Evolutionary conservation across 2,329 filamentous ascomycete genomes (phyloP), one percentile per base, ranked within the genome.

Genomic region (Cladosporium velox): DNA sequence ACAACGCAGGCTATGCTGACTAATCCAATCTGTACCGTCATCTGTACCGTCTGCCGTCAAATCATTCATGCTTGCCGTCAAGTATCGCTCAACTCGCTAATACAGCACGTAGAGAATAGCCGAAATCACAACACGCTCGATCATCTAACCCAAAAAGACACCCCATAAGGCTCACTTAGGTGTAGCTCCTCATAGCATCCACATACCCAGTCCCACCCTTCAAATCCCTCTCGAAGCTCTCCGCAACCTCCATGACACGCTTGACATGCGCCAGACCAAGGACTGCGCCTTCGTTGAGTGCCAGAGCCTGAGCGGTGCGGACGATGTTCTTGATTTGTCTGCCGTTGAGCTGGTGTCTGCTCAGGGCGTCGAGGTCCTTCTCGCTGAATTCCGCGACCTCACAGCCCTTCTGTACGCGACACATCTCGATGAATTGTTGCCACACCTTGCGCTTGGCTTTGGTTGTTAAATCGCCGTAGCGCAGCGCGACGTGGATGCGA

Each of bases 251-350:
- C n/a, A 97, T 84, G 14, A 96, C 91, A 68, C 91, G 87, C 70
- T 86, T 87, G 75, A 97, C 90, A 73, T 96, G 92, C 59, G 84
- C 84, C 90, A 96, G 93, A 64, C 86, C 86, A 35, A 97, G 84
- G 3, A 86, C 81, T 67, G 89, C 86, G 30, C 86, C 83, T 76
- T 93, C 91, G 69, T 91, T 90, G 54, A 94, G 85, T 1, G 93
- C 92, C 18, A 97, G 83, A 0, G 91, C 90, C 77, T 96, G 92
- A 1, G 91, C 91, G 0, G 91, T 93, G 65, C 90, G 87, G 59
- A 96, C 89, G 12, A 90, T 89, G 76, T 96, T 96, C 82, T 96
- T 96, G 83, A 96, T 96, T 82, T 89, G 87, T 72, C 88, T 81
- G 30, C 88, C 88, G 69, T 91, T 91, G 69, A 91, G 82, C 44